A percentile compares a stretch with the other conserved stretches of the same genome.
Conservation (phyloP, 108 stramenopile genomes). For the Cyclotella sp. region DNA sequence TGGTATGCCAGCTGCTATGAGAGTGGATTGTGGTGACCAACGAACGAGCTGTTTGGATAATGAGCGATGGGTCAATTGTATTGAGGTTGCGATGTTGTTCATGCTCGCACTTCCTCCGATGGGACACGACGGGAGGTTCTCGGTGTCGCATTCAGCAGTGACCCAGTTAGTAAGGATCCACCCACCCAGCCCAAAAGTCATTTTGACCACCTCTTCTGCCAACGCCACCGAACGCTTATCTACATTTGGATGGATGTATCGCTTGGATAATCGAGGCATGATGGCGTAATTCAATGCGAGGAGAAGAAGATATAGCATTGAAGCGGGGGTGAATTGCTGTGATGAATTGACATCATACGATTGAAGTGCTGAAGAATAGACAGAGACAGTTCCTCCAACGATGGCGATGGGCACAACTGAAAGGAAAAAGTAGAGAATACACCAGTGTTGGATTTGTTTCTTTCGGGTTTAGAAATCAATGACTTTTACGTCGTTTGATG, state of each 20-base stretch:
- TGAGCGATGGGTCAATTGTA: neutral
- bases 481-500: neutral
- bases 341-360: conserved; percentile 4
- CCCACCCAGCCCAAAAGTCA: conserved; percentile 50
- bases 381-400: conserved; percentile 35
- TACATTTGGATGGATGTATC: conserved; percentile 61
- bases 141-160: neutral
- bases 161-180: conserved; percentile 27
- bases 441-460: too few relatives aligned
- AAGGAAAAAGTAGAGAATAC: neutral
- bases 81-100: neutral
- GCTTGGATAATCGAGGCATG: conserved; percentile 75
- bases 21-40: conserved; percentile 58
- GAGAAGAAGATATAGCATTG: conserved; percentile 63
- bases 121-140: neutral
- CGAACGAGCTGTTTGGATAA: conserved; percentile 18
- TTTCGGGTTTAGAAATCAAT: too few relatives aligned
- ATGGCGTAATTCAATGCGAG: conserved; percentile 86
- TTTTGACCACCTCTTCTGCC: conserved; percentile 67
- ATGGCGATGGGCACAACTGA: conserved; percentile 47
- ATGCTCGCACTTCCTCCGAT: neutral
- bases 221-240: conserved; percentile 70
- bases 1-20: conserved; percentile 75
- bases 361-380: conserved; percentile 34
- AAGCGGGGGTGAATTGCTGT: conserved; percentile 43